Base-by-base conservation (phyloP, 352 stramenopile species). In the Saprolegnia parasitica region DNA sequence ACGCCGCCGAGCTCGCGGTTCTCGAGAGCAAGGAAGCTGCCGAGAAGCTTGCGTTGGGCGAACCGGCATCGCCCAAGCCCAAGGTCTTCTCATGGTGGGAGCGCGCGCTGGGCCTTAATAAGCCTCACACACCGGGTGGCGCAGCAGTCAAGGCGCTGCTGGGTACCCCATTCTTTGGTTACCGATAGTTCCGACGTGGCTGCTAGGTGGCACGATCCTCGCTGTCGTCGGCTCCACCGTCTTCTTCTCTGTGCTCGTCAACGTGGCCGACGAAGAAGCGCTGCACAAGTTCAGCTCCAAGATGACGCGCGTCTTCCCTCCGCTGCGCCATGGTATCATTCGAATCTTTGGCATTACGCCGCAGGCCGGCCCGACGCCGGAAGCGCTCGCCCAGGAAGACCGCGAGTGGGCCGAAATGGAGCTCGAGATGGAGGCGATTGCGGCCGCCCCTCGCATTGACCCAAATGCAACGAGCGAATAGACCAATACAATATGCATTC, bases 81-180 rank as follows among this genome's bases (percentile, higher is more conserved):
- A 60, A 60, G 52, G 35, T 40, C 35, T 60, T 70, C 46, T 61
- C 63, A n/a, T 70, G 63, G 63, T 70, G 63, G 63, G 63, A 70
- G 18, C 63, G 63, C 37, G 63, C 63, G 21, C 21, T 70, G 13
- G 63, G 63, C 63, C 15, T 70, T 4, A 60, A 70, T 0, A 61
- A 52, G 35, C 1, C 63, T 15, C 11, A 50, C 15, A 70, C 46
- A 10, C 46, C 63, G 5, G 63, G 46, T 16, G 63, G 15, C 23
- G 63, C 63, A 9, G 63, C 63, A 13, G 18, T 20, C 21, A 61
- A 24, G 29, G 63, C 63, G 13, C 46, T 70, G 15, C 35, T 70
- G 18, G 63, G 63, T 61, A 16, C 5, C 20, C 0, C 11, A 6
- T 57, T 56, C 24, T 40, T 49, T 15, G 42, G 13, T 4, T 15